A percentile compares a stretch with the other conserved stretches of the same genome.
These are phyloP conservation scores for Taphrina deformans DNA, from an alignment of 1,139 yeast genomes.

Conservation along the genomic window DNA sequence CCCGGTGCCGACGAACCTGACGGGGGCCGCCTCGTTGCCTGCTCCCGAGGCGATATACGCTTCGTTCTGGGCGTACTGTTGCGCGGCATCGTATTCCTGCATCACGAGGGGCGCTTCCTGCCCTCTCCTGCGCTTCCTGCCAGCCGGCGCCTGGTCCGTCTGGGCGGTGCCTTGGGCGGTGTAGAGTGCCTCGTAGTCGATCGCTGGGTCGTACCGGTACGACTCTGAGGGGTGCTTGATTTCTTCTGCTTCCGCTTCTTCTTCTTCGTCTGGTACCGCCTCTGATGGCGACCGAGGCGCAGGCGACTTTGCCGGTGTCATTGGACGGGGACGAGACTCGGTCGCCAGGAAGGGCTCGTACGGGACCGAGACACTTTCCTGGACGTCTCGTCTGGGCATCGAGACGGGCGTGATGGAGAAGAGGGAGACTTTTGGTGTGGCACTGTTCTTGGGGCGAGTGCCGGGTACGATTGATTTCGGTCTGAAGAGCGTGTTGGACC, in stretches of 20 bases:
- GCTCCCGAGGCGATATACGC: conserved; percentile 11
- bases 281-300: neutral
- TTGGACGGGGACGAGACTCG: conserved; percentile 8
- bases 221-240: neutral
- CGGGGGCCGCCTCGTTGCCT: conserved; percentile 15
- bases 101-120: conserved; percentile 1
- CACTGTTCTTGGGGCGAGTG: neutral
- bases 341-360: conserved; percentile 20
- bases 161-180: neutral
- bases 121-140: neutral
- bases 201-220: conserved; percentile 6
- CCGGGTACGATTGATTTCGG: conserved; percentile 1
- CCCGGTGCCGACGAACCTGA: conserved; percentile 33
- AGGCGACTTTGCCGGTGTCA: neutral
- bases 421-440: neutral
- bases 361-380: neutral
- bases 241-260: no score
- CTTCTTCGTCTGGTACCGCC: neutral
- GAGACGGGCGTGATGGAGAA: neutral
- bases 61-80: conserved; percentile 11
- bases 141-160: neutral
- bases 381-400: neutral
- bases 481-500: neutral
- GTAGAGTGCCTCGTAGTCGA: neutral
- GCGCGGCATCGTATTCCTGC: conserved; percentile 12